Base-by-base conservation (phyloP, 192 early-diverging fungal genomes). In the Martensiomyces pterosporus region DNA sequence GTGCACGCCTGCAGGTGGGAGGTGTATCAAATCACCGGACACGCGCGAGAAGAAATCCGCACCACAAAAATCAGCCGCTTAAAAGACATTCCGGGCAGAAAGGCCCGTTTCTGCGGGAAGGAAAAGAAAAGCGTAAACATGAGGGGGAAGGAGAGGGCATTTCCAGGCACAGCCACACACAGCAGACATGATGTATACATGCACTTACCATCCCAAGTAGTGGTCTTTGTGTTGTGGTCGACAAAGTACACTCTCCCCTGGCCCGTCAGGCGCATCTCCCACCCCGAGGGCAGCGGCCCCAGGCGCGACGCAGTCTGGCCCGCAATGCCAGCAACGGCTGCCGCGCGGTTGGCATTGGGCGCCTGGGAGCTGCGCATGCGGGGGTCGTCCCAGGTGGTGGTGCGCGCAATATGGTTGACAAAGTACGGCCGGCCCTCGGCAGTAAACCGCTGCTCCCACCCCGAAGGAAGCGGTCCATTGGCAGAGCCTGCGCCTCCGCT, bases 231-330 rank as follows among this genome's bases (percentile, higher is more conserved):
- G 60, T 92, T 93, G 76, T 99, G 96, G 64, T 99, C 94, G 10
- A 99, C 92, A 82, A 97, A 99, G 75, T 98, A 99, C 16, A 92
- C 89, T 16, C 91, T 73, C 10, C 92, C 95, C 15, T 90, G 94
- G 52, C 85, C 87, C 9, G 93, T 99, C 39, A 92, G 78, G 14
- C 94, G 84, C 94, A 99, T 97, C 60, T 99, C 96, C 96, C 96
- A 99, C 16, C 94, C 94, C 27, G 88, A 89, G 13, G 96, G 96
- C 51, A 99, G 67, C 37, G 93, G 88, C 0, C 95, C 95, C 5
- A 98, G 70, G 14, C 60, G 64, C 55, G 60, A 63, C n/a, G 65
- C 76, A 9, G 60, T 73, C 49, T 67, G 67, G 12, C 60, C 60
- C 15, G 74, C 74, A 24, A 65, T 61, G 26, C 50, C 58, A n/a